Base-by-base conservation (phyloP, 208 protist species). In the Borovskyia barvae region DNA sequence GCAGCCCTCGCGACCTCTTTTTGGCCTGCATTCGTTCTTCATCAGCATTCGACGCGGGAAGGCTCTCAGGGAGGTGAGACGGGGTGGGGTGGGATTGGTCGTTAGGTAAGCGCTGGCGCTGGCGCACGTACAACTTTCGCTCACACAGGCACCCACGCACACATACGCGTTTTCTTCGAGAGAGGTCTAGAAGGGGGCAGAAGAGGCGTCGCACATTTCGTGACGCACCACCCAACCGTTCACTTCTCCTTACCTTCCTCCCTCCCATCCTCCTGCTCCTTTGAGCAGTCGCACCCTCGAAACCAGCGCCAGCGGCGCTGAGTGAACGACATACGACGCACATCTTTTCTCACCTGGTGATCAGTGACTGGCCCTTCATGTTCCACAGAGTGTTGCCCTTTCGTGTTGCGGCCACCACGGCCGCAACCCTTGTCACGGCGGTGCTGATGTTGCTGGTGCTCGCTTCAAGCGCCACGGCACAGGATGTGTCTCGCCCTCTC, bases 381-480 rank as follows among this genome's bases (percentile, higher is more conserved):
- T 36, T 40, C 36, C 33, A 14, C 35, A 39, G 35, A 35, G n/a
- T n/a, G n/a, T n/a, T 48, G 24, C 8, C 20, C 11, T 17, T 19
- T 11, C n/a, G 14, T 29, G 1, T 35, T 8, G 8, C 37, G n/a
- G 36, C 36, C 14, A 25, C 30, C 17, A 19, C 14, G 14, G 36
- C 14, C 36, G 30, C 22, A 12, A n/a, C 39, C 5, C n/a, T 55
- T 28, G 58, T 49, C 33, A 52, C 56, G 19, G 40, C 42, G 0
- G 49, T 49, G 20, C 51, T 63, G 49, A 39, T 63, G 47, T 49
- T 71, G 20, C 33, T 58, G 25, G 33, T 64, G 47, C 19, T 59
- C 1, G 41, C 41, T 35, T 50, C 37, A 47, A 29, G 52, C 37
- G 48, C 54, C 25, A 47, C 25, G 2, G 64, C 53, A 5, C 47